Base-by-base conservation (phyloP, 176 grass and related monocot species). In the Oryza nivara region DNA sequence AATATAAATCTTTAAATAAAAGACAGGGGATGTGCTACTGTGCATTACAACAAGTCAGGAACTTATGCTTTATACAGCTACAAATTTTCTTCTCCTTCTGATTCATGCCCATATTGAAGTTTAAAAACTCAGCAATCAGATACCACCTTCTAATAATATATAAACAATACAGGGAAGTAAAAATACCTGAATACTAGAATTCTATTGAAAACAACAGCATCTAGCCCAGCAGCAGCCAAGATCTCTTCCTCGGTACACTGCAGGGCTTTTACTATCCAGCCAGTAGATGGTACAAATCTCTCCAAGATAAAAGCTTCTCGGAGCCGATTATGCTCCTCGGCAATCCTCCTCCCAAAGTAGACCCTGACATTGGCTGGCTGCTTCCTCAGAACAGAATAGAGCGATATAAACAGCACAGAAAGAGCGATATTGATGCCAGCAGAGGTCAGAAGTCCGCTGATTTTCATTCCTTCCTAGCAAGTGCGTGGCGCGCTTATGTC, bases 351-450 rank as follows among this genome's bases (percentile, higher is more conserved):
- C 6, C 96, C 96, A 32, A 99, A 99, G 72, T 99, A 99, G 30
- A 99, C 96, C 81, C 91, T 94, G 49, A 83, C 72, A 89, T 96
- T 96, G 1, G 80, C 87, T 4, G 93, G 96, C 19, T 94, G 96
- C 83, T 99, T 99, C 49, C 93, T 92, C 45, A 99, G 86, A 49
- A 99, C 73, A 4, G 96, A 99, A 67, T 99, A 99, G 69, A 99
- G 93, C 0, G 86, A 96, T 51, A 95, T 78, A 45, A 99, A 83
- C 41, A 99, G 60, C 56, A 80, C 81, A 32, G 88, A 99, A 45
- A 99, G 20, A 7, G 89, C 96, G 10, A 96, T 92, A 51, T 99
- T 99, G 70, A 99, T 96, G 74, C 96, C 93, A 1, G 93, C 91
- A 7, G 96, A 99, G 71, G 96, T 94, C 44, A 99, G 79, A 0